phyloP scores from a whole-genome alignment of 2,329 filamentous ascomycete genomes.

The Fusarium nisikadoi region DNA sequence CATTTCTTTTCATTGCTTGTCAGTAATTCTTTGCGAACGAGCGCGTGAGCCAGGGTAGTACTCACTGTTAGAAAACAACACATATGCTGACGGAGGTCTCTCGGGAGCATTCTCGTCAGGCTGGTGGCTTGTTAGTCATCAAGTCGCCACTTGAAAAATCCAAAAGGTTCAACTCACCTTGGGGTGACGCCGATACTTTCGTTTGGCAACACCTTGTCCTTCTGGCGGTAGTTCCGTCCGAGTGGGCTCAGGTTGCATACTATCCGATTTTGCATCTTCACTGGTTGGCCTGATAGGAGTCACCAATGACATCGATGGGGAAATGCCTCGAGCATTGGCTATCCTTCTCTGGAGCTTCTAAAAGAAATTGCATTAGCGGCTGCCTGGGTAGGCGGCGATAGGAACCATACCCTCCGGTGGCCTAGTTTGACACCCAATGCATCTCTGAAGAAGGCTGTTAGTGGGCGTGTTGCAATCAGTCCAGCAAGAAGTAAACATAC shows the following conservation, averaged over 20 bases:
- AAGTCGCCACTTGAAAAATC: background rate
- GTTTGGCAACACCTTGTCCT: slow-evolving; percentile 63
- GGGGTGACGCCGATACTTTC: slow-evolving; percentile 81
- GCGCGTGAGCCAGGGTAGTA: slow-evolving; percentile 21
- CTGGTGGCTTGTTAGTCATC: slow-evolving; percentile 50
- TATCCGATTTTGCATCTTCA: slow-evolving; percentile 67
- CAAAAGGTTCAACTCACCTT: slow-evolving; percentile 63
- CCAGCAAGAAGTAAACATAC: slow-evolving; percentile 57
- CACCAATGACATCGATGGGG: slow-evolving; percentile 63
- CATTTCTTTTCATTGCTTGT: slow-evolving; percentile 64
- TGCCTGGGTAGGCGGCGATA: background rate
- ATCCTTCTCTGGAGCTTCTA: slow-evolving; percentile 88
- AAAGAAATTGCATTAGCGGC: background rate
- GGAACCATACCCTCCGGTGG: slow-evolving; percentile 74
- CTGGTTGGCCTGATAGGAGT: slow-evolving; percentile 60
- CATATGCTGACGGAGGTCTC: slow-evolving; percentile 83
- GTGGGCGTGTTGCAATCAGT: background rate
- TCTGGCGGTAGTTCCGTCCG: slow-evolving; percentile 60
- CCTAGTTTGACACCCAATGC: slow-evolving; percentile 81
- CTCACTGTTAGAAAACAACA: slow-evolving; percentile 86
- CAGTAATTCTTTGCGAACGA: background rate
- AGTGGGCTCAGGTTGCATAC: slow-evolving; percentile 59
- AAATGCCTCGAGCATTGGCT: slow-evolving; percentile 75
- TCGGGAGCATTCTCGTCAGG: slow-evolving; percentile 84
- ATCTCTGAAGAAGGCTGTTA: slow-evolving; percentile 62